Conservation (phyloP, 208 protist genomes). For the Porcisia deanei region DNA sequence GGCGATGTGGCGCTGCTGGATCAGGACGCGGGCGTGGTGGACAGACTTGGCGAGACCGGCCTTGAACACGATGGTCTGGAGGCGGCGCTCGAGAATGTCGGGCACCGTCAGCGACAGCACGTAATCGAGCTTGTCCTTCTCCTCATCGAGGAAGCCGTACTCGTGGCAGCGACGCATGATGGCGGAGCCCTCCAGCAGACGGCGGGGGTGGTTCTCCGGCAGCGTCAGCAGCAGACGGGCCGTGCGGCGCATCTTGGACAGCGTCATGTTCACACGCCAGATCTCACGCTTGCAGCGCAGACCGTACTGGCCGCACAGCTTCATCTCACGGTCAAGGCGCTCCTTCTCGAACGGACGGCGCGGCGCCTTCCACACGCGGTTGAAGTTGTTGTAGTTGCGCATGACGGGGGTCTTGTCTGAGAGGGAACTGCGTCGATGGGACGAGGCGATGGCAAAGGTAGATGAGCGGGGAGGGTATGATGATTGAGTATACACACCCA, state of each 20-base stretch:
- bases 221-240: constrained; percentile 99
- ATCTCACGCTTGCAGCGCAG: constrained; percentile 99
- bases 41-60: constrained; percentile 99
- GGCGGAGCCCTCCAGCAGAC: constrained; percentile 98
- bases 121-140: constrained; percentile 99
- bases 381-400: constrained; percentile 97
- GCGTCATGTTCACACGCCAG: constrained; percentile 98
- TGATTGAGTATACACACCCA: background rate
- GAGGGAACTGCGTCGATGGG: background rate
- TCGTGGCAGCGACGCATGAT: constrained; percentile 99
- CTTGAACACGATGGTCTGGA: constrained; percentile 99
- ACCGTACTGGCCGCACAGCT: constrained; percentile 99
- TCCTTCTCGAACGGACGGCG: constrained; percentile 99
- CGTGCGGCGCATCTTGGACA: constrained; percentile 99
- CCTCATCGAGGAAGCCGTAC: constrained; percentile 95
- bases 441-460: background rate
- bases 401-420: constrained; percentile 29
- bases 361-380: constrained; percentile 97
- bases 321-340: constrained; percentile 99
- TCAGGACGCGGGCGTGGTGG: constrained; percentile 99
- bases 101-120: constrained; percentile 99
- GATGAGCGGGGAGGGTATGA: background rate
- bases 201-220: constrained; percentile 96
- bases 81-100: constrained; percentile 99
- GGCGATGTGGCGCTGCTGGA: constrained; percentile 99